A percentile compares a stretch with the other conserved stretches of the same genome.
phyloP scores from a whole-genome alignment of 2,329 filamentous ascomycete genomes.

The Penicillium sp. region DNA sequence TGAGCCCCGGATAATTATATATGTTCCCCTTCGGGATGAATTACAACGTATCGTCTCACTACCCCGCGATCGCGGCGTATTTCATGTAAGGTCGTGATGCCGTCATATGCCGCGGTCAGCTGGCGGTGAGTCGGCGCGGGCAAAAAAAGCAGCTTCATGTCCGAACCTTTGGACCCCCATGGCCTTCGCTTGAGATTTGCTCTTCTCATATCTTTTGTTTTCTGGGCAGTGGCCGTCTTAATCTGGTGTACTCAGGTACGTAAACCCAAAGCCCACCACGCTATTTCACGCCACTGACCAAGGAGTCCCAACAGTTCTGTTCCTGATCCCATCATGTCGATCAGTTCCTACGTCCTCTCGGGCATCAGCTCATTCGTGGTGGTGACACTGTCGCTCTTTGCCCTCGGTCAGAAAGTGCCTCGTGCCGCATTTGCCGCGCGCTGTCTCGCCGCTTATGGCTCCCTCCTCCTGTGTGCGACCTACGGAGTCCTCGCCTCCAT shows the following conservation, averaged over 20 bases:
- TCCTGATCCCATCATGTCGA: conserved; percentile 52
- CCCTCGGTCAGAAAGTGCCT: conserved; percentile 42
- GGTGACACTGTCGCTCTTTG: conserved; percentile 52
- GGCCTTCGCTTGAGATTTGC: conserved; percentile 7
- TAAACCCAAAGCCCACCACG: neutral
- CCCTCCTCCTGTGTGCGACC: conserved; percentile 51
- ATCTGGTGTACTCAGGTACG: conserved; percentile 2
- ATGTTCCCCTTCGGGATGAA: neutral
- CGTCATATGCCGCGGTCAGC: conserved; percentile 21
- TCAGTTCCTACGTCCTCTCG: conserved; percentile 58
- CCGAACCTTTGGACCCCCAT: conserved; percentile 12
- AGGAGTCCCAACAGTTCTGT: conserved; percentile 22
- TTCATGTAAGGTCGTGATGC: conserved; percentile 11
- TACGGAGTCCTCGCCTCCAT: conserved; percentile 77
- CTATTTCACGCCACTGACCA: conserved; percentile 3
- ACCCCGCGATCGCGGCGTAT: neutral
- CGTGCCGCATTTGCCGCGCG: conserved; percentile 47
- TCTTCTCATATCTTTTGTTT: conserved; percentile 13
- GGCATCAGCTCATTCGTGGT: conserved; percentile 64
- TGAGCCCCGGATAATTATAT: too few species aligned
- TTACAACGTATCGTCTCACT: neutral
- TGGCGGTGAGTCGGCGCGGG: conserved; percentile 28
- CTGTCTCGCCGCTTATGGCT: conserved; percentile 47
- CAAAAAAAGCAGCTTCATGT: conserved; percentile 23
- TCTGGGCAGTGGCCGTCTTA: conserved; percentile 3